These are phyloP conservation scores for Boletus rufocinnamomeus DNA, from an alignment of 768 basidiomycete species.

Conservation along the genomic window DNA sequence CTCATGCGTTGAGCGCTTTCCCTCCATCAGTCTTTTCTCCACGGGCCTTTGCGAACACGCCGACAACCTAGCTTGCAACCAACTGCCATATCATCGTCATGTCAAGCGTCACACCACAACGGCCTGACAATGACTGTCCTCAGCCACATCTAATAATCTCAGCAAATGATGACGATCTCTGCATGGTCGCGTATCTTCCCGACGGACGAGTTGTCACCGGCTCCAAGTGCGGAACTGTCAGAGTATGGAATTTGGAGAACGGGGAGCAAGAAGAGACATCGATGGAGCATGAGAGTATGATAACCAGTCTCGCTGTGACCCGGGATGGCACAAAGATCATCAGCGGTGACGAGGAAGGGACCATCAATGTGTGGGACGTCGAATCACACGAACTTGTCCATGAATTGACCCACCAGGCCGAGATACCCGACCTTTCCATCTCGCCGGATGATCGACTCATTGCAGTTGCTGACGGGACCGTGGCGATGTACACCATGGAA, in stretches of 20 bases:
- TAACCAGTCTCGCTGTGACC: background rate
- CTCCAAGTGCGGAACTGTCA: fast-evolving
- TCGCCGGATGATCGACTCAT: constrained; percentile 6
- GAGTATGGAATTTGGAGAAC: no score
- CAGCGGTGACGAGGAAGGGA: no score
- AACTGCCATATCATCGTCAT: no score
- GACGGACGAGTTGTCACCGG: background rate
- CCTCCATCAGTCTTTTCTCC: no score
- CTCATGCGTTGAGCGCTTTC: no score
- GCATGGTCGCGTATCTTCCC: background rate
- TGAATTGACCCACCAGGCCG: background rate
- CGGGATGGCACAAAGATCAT: background rate
- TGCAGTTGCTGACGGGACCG: background rate
- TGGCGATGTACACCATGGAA: background rate
- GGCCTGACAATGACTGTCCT: no score
- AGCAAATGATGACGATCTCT: no score
- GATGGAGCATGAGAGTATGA: background rate
- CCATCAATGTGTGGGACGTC: background rate
- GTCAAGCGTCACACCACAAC: no score
- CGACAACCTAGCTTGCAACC: no score
- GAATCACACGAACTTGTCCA: background rate
- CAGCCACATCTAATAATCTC: no score
- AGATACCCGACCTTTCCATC: background rate
- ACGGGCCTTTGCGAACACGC: no score
- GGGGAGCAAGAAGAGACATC: no score